Conservation (phyloP, 1,284 basidiomycete species). For the Naganishia cerealis region DNA sequence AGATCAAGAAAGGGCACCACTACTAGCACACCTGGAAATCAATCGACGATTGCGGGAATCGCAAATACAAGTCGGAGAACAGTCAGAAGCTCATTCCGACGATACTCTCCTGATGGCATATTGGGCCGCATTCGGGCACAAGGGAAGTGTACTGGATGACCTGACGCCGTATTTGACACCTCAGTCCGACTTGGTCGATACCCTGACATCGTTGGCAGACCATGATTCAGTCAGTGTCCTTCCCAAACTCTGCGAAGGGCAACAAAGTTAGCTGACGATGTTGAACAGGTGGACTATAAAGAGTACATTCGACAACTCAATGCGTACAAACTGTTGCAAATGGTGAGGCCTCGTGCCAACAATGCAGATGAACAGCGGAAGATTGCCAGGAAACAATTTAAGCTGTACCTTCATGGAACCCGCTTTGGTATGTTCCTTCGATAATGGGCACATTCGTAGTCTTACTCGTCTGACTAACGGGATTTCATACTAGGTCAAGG, state of each 20-base stretch:
- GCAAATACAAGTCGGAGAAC: neutral
- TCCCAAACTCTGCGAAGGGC: neutral
- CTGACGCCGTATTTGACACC: conserved; percentile 11
- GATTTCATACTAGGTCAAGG: conserved; percentile 7
- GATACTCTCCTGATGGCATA: conserved; percentile 21
- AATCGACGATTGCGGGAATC: conserved; percentile 9
- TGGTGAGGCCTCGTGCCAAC: neutral
- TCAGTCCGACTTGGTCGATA: neutral
- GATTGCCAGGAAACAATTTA: conserved; percentile 14
- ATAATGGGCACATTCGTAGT: too few species aligned
- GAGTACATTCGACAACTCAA: conserved; percentile 30
- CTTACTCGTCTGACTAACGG: neutral
- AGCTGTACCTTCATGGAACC: conserved; percentile 28
- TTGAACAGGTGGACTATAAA: conserved; percentile 15
- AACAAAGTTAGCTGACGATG: neutral
- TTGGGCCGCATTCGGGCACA: conserved; percentile 33
- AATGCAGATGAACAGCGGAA: neutral
- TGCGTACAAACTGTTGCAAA: conserved; percentile 32
- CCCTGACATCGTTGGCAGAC: neutral
- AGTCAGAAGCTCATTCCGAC: neutral
- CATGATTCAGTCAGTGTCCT: conserved; percentile 17
- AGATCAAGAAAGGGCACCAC: conserved; percentile 31
- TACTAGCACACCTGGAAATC: conserved; percentile 32
- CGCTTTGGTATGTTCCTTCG: conserved; percentile 19
- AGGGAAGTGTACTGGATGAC: conserved; percentile 33